Conservation (phyloP, 2,329 filamentous ascomycete species). For the Cladosporium halotolerans region DNA sequence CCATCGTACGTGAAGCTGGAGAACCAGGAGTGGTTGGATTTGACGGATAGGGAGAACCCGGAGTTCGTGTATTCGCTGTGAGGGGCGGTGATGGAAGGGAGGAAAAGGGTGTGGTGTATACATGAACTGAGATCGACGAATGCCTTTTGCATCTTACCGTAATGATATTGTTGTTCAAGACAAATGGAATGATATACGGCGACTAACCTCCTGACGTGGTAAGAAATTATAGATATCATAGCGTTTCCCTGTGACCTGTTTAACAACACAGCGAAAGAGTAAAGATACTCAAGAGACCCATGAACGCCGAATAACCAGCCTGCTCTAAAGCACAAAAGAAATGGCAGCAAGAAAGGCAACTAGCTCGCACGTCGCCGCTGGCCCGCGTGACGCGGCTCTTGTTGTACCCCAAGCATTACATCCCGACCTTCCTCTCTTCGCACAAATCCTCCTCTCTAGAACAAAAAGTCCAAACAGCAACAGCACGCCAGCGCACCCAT, state of each 20-base stretch:
- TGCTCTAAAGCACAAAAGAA: not conserved
- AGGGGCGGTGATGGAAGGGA: not conserved
- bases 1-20: conserved; percentile 56
- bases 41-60: conserved; percentile 58
- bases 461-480: conserved; percentile 45
- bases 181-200: too few relatives aligned
- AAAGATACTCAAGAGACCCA: not conserved
- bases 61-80: conserved; percentile 51
- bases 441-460: conserved; percentile 13
- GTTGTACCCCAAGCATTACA: too few relatives aligned
- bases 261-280: too few relatives aligned
- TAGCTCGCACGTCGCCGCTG: too few relatives aligned
- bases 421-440: too few relatives aligned
- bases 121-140: not conserved
- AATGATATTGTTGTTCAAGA: too few relatives aligned
- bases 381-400: too few relatives aligned
- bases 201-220: too few relatives aligned
- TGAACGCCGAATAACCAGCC: not conserved
- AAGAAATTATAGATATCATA: too few relatives aligned
- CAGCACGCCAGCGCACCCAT: conserved; percentile 44
- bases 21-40: conserved; percentile 60
- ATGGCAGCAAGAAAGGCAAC: not conserved
- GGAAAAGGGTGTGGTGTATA: not conserved
- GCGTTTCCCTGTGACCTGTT: too few relatives aligned
- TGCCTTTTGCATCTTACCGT: too few relatives aligned